phyloP scores from a whole-genome alignment of 768 basidiomycete genomes.

The Termitomyces sp. region DNA sequence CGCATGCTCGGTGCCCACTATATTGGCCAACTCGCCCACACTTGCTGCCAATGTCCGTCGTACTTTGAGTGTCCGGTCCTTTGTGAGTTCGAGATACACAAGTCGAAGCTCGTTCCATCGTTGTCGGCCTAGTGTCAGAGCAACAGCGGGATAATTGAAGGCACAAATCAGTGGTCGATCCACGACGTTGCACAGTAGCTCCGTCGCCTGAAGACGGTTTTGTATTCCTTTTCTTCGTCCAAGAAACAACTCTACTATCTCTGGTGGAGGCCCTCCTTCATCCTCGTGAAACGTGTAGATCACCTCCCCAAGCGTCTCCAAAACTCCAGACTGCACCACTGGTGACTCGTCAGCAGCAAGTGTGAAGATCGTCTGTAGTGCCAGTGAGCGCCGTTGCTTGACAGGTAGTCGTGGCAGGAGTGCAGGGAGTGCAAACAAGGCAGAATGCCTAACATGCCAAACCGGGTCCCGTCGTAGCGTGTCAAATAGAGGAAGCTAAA shows the following conservation, averaged over 20 bases:
- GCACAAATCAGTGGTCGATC: constrained; percentile 75
- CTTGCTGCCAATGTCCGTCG: constrained; percentile 82
- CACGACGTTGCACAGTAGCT: constrained; percentile 55
- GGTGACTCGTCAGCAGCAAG: constrained; percentile 60
- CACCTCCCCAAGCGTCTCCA: constrained; percentile 88
- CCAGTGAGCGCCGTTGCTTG: constrained; percentile 53
- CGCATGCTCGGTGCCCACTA: constrained; percentile 71
- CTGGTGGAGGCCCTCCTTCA: constrained; percentile 61
- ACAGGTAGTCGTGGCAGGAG: constrained; percentile 63
- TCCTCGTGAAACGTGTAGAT: constrained; percentile 74
- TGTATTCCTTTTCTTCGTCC: constrained; percentile 45
- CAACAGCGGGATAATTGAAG: constrained; percentile 90
- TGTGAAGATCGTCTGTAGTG: constrained; percentile 56
- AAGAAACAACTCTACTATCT: constrained; percentile 74
- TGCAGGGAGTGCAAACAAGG: constrained; percentile 79
- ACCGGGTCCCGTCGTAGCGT: constrained; percentile 58
- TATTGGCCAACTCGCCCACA: constrained; percentile 82
- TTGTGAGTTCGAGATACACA: constrained; percentile 60
- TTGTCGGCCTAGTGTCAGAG: constrained; percentile 67
- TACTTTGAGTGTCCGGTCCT: constrained; percentile 57
- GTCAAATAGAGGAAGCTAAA: constrained; percentile 78
- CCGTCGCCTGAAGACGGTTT: constrained; percentile 29
- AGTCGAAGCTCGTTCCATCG: constrained; percentile 74
- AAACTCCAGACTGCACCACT: constrained; percentile 70
- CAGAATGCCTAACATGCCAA: constrained; percentile 86